Conservation (phyloP, 257 asterid species). For the Thymus quinquecostatus region DNA sequence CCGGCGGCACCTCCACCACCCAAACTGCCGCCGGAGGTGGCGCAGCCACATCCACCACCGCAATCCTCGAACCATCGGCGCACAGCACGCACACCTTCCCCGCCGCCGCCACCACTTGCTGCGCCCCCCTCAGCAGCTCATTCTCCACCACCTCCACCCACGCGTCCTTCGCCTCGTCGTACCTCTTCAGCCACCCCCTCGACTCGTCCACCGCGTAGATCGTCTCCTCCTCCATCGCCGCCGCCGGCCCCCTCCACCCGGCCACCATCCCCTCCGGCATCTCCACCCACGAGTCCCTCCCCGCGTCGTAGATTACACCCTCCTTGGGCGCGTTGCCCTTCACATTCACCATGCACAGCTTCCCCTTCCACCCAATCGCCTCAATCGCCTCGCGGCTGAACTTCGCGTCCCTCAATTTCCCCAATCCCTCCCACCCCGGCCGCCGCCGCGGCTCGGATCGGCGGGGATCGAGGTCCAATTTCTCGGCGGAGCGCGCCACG, state of each 20-base stretch:
- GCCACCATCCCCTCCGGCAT: slow-evolving; percentile 75
- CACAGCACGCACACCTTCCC: slow-evolving; percentile 65
- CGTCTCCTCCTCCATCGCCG: slow-evolving; percentile 67
- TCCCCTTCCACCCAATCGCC: slow-evolving; percentile 76
- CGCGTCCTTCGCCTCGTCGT: slow-evolving; percentile 48
- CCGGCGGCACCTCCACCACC: slow-evolving; percentile 62
- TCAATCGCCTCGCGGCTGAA: slow-evolving; percentile 83
- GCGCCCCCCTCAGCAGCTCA: slow-evolving; percentile 57
- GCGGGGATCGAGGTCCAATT: slow-evolving; percentile 47
- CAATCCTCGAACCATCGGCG: slow-evolving; percentile 42
- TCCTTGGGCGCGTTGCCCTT: slow-evolving; percentile 72
- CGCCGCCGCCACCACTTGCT: slow-evolving; percentile 52
- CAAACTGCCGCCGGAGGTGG: slow-evolving; percentile 45
- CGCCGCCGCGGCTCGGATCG: background rate
- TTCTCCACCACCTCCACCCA: slow-evolving; percentile 56
- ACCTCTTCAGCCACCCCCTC: slow-evolving; percentile 56
- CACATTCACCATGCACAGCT: slow-evolving; percentile 81
- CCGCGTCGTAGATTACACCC: slow-evolving; percentile 59
- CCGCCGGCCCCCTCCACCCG: slow-evolving; percentile 83
- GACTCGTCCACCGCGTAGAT: slow-evolving; percentile 66
- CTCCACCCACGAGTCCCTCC: slow-evolving; percentile 53
- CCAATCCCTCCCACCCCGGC: slow-evolving; percentile 53
- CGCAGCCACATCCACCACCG: slow-evolving; percentile 69
- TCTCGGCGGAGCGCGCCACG: slow-evolving; percentile 66
- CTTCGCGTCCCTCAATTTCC: slow-evolving; percentile 48